Conservation (phyloP, 768 basidiomycete species). For the Pleurotus citrinopileatus region DNA sequence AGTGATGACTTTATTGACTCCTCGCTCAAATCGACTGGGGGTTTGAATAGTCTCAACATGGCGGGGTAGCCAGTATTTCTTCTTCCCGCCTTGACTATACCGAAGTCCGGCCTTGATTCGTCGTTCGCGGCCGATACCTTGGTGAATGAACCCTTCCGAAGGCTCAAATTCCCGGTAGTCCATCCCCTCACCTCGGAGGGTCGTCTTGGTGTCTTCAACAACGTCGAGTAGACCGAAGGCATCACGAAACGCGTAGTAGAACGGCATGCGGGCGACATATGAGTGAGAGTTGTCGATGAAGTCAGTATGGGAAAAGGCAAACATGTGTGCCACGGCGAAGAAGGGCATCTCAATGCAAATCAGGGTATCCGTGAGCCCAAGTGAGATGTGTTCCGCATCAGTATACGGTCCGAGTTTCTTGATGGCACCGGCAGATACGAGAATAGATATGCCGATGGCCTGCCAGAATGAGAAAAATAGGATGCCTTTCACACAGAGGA, state of each 20-base stretch:
- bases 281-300: constrained; percentile 59
- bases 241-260: constrained; percentile 84
- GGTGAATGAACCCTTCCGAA: constrained; percentile 89
- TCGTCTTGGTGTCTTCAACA: constrained; percentile 77
- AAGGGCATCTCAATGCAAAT: constrained; percentile 98
- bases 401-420: constrained; percentile 82
- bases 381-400: constrained; percentile 84
- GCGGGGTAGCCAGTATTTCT: constrained; percentile 95
- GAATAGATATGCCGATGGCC: constrained; percentile 76
- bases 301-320: constrained; percentile 89
- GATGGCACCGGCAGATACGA: constrained; percentile 82
- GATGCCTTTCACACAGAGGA: constrained; percentile 97
- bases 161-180: constrained; percentile 97
- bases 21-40: constrained; percentile 36
- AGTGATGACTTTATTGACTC: constrained; percentile 38
- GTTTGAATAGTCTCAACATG: constrained; percentile 38
- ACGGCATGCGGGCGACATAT: constrained; percentile 86
- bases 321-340: constrained; percentile 93
- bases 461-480: constrained; percentile 99
- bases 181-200: constrained; percentile 85
- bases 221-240: constrained; percentile 88
- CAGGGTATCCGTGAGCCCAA: constrained; percentile 86
- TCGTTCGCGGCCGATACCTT: constrained; percentile 80
- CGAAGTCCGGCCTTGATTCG: constrained; percentile 90
- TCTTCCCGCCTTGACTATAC: constrained; percentile 86